A percentile compares a stretch with the other conserved stretches of the same genome.
These are phyloP conservation scores for Misopates orontium DNA, from an alignment of 257 asterid genomes.

Conservation along the genomic window DNA sequence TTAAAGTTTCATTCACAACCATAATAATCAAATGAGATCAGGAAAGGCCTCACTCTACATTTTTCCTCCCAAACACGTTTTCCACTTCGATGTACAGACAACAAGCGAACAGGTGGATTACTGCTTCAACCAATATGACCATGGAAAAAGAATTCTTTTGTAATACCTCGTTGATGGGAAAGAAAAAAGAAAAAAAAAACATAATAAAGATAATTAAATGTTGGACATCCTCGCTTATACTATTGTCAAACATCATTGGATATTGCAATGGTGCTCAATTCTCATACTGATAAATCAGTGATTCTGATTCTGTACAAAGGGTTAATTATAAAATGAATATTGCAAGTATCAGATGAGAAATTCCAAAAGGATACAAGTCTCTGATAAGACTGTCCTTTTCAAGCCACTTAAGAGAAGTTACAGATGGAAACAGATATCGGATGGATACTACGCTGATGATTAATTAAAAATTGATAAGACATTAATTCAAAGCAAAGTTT, in stretches of 20 bases:
- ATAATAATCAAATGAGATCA: too few relatives aligned
- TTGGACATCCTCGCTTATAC: not conserved
- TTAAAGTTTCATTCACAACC: too few relatives aligned
- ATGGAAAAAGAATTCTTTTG: not conserved
- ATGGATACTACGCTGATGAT: not conserved
- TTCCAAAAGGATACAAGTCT: conserved; percentile 4
- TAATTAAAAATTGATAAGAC: not conserved
- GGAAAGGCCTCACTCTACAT: too few relatives aligned
- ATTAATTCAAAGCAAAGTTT: not conserved
- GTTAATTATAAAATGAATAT: not conserved
- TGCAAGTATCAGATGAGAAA: not conserved
- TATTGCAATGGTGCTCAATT: not conserved
- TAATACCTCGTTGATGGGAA: not conserved
- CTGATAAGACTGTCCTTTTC: not conserved
- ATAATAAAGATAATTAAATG: not conserved
- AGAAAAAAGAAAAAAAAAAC: not conserved
- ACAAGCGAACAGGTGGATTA: too few relatives aligned
- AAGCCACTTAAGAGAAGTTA: not conserved
- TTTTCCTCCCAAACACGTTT: too few relatives aligned
- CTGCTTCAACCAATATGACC: not conserved
- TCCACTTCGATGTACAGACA: too few relatives aligned
- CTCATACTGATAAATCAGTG: not conserved
- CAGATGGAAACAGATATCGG: not conserved
- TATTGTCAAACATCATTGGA: not conserved
- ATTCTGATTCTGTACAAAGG: not conserved